These are phyloP conservation scores for Phytophthora kernoviae DNA, from an alignment of 352 stramenopile genomes.

Conservation along the genomic window DNA sequence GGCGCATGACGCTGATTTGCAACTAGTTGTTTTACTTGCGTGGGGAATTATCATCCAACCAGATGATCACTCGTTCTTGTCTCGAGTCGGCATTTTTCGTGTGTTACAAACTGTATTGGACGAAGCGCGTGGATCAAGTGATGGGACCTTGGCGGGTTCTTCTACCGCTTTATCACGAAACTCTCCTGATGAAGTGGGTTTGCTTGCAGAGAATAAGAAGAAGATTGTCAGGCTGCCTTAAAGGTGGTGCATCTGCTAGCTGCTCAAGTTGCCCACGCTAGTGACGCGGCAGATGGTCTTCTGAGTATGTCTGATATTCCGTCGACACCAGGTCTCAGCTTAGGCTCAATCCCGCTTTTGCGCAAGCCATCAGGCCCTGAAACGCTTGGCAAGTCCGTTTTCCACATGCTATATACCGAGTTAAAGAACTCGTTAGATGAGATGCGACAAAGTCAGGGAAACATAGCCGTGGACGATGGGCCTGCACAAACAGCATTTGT, in stretches of 20 bases:
- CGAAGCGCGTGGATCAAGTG: slow-evolving; percentile 70
- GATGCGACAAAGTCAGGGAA: slow-evolving; percentile 46
- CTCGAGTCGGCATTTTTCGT: slow-evolving; percentile 87
- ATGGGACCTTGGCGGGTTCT: slow-evolving; percentile 36
- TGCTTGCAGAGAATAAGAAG: slow-evolving; percentile 58
- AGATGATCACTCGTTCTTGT: slow-evolving; percentile 91
- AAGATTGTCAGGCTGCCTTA: slow-evolving; percentile 87
- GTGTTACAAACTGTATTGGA: slow-evolving; percentile 91
- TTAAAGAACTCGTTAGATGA: slow-evolving; percentile 87
- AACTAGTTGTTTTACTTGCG: slow-evolving; percentile 81
- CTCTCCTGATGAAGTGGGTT: slow-evolving; percentile 44
- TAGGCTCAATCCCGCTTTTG: slow-evolving; percentile 77
- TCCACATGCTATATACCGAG: slow-evolving; percentile 92
- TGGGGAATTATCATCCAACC: slow-evolving; percentile 90
- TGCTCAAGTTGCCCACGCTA: slow-evolving; percentile 85
- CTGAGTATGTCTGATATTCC: slow-evolving; percentile 58
- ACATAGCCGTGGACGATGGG: slow-evolving; percentile 10
- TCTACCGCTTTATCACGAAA: slow-evolving; percentile 15
- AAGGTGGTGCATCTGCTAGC: slow-evolving; percentile 89
- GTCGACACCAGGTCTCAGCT: slow-evolving; percentile 44
- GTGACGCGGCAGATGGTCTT: slow-evolving; percentile 66
- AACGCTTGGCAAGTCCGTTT: slow-evolving; percentile 90
- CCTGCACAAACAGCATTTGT: slow-evolving; percentile 28
- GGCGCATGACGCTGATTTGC: slow-evolving; percentile 78
- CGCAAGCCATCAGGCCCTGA: slow-evolving; percentile 86